Conservation (phyloP, 371 early-diverging fungal species). For the Mortierella sp. region DNA sequence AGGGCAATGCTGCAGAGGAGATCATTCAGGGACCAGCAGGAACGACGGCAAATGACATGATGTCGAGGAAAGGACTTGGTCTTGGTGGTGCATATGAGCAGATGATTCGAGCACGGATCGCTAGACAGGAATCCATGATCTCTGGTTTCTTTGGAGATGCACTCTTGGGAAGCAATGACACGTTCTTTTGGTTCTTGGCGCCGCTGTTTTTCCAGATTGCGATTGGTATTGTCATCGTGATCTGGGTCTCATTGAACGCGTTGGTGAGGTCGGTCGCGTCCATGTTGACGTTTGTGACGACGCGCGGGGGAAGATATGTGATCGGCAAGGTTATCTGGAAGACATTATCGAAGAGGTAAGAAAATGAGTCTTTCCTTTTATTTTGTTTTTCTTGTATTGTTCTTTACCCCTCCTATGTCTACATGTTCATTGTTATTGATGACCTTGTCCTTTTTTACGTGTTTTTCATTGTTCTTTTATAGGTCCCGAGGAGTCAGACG, state of each 20-base stretch:
- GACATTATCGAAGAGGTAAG: slow-evolving; percentile 51
- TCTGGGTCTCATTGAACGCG: slow-evolving; percentile 59
- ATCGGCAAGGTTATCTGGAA: slow-evolving; percentile 37
- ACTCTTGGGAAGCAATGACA: slow-evolving; percentile 66
- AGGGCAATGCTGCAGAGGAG: slow-evolving; percentile 43
- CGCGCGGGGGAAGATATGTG: slow-evolving; percentile 28
- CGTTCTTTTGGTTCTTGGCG: slow-evolving; percentile 75
- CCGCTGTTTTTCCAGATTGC: slow-evolving; percentile 62
- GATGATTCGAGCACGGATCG: slow-evolving; percentile 37
- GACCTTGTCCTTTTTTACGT: no score
- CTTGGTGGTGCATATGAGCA: slow-evolving; percentile 43
- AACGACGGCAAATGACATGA: background rate
- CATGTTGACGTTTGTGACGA: slow-evolving; percentile 33
- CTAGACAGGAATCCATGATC: slow-evolving; percentile 29
- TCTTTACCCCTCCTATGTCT: slow-evolving; percentile 18
- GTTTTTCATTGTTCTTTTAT: no score
- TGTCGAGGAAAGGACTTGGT: background rate
- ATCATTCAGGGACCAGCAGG: slow-evolving; percentile 22
- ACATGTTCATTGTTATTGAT: background rate
- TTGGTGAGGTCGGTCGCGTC: slow-evolving; percentile 40
- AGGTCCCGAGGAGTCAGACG: slow-evolving; percentile 62
- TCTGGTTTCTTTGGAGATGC: slow-evolving; percentile 57
- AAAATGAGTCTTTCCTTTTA: no score
- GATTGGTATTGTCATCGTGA: slow-evolving; percentile 61
- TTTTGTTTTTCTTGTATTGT: no score